Percentiles rank a stretch among this genome's conserved stretches.
These are phyloP conservation scores for Amanita pseudoporphyria DNA, from an alignment of 768 basidiomycete species.

Conservation along the genomic window DNA sequence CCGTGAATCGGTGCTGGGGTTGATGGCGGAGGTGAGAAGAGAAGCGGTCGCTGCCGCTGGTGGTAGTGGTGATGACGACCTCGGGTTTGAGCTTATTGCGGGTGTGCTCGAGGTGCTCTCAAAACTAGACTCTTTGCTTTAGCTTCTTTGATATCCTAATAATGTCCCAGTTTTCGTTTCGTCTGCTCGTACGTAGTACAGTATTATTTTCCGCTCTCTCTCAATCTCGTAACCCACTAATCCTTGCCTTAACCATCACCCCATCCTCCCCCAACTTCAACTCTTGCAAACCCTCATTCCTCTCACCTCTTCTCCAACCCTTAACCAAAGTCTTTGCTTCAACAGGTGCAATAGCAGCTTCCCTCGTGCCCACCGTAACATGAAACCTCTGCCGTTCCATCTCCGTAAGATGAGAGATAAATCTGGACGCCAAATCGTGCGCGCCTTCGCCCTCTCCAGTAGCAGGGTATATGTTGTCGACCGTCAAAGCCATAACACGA, in stretches of 20 bases:
- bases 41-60: too few species aligned
- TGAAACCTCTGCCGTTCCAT: slow-evolving; percentile 52
- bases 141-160: slow-evolving; percentile 14
- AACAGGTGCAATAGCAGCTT: slow-evolving; percentile 41
- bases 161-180: neutral
- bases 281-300: neutral
- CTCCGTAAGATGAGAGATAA: slow-evolving; percentile 36
- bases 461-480: slow-evolving; percentile 47
- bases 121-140: slow-evolving; percentile 82
- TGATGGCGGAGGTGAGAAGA: slow-evolving; percentile 64
- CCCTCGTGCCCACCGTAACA: slow-evolving; percentile 76
- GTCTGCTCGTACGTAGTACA: too few species aligned
- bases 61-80: slow-evolving; percentile 67
- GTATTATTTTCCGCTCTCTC: too few species aligned
- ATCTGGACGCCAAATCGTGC: slow-evolving; percentile 19
- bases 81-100: slow-evolving; percentile 83
- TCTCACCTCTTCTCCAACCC: slow-evolving; percentile 31
- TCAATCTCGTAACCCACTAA: slow-evolving; percentile 2
- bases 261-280: neutral
- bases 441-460: slow-evolving; percentile 14
- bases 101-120: slow-evolving; percentile 91
- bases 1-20: slow-evolving; percentile 61
- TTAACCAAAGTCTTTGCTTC: slow-evolving; percentile 66
- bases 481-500: slow-evolving; percentile 38
- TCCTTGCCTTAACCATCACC: neutral